Conservation (phyloP, 2,329 filamentous ascomycete genomes). For the Beauveria australis region DNA sequence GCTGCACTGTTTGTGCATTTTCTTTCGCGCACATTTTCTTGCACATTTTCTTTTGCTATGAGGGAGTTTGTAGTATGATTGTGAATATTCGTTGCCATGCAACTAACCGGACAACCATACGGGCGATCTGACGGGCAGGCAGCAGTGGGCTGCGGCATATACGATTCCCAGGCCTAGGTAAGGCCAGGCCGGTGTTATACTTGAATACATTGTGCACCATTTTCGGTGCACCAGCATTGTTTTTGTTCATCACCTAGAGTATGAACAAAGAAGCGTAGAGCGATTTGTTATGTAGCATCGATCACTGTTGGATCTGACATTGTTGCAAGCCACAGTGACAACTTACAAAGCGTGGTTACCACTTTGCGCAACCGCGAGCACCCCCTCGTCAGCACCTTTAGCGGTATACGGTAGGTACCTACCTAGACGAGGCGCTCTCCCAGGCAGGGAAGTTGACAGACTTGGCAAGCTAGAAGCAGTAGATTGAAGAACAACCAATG, state of each 20-base stretch:
- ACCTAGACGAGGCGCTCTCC: no score
- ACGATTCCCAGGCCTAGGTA: neutral
- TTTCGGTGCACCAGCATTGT: neutral
- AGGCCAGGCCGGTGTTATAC: neutral
- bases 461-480: no score
- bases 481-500: no score
- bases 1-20: conserved; percentile 1
- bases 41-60: neutral
- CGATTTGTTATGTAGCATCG: neutral
- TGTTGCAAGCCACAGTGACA: neutral
- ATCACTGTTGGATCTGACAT: neutral
- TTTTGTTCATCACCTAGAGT: neutral
- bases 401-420: no score
- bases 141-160: conserved; percentile 6
- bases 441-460: no score
- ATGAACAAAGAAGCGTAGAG: neutral
- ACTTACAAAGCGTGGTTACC: neutral
- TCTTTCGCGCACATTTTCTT: neutral
- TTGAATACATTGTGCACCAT: conserved; percentile 4
- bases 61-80: neutral
- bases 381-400: neutral
- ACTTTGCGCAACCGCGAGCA: neutral
- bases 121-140: neutral
- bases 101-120: neutral
- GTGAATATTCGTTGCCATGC: neutral